Evolutionary conservation across 495 filamentous ascomycete species (phyloP), one percentile per base, ranked within the genome.

Genomic region (Aspergillus coremiiformis): DNA sequence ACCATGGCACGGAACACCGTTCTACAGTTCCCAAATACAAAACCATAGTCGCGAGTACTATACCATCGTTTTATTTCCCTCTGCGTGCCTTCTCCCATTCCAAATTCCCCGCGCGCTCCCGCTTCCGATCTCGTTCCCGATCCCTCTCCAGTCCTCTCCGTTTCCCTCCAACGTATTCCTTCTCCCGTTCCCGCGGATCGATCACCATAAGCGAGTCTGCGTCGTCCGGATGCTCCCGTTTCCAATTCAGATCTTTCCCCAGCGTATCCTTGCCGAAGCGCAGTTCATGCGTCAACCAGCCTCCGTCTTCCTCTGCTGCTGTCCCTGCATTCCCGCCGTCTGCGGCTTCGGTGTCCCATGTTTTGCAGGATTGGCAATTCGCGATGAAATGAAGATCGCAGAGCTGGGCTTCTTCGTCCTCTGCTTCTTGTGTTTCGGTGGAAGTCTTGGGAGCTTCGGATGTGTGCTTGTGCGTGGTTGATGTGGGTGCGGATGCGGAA

Each of bases 301-400:
- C 64, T 47, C 76, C 74, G 26, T 87, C 84, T 49, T 86, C 82
- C 10, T 87, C 78, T 11, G 80, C 77, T 5, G 66, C 77, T 4
- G 66, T 67, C 5, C 77, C 78, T 15, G 68, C 77, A 15, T 71
- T 71, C 27, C 72, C 73, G 20, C 33, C 52, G 19, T 26, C 29
- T 1, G 29, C 44, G 26, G 48, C 53, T 11, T 22, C 53, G 0
- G 54, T 53, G 0, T 66, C 52, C 88, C 91, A 96, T 1, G 83
- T 76, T 44, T 80, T 75, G 68, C 93, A 99, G 30, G 88, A 95
- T 53, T 94, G 86, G 66, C 93, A 99, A 56, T 90, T 84, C 7
- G 84, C 84, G 58, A 97, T 91, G 71, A 96, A 96, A 59, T 96
- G 90, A 4, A 96, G 74, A 63, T 96, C 89, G 61, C 90, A 96